Conservation (phyloP, 257 asterid genomes). For the Solanum tarapatanum region DNA sequence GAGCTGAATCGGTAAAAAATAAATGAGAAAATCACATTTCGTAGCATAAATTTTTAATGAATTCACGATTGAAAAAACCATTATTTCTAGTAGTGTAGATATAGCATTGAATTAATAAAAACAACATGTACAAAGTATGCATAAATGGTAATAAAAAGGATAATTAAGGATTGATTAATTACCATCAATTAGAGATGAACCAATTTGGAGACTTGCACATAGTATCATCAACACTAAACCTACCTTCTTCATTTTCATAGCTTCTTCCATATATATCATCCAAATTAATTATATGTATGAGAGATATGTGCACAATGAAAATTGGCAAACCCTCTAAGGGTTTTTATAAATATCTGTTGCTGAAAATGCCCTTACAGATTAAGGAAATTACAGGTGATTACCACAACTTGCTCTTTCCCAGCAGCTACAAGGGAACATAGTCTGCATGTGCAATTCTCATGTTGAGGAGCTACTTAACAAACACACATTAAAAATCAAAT, state of each 20-base stretch:
- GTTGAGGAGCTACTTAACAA: neutral
- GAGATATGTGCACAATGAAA: neutral
- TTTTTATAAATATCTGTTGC: neutral
- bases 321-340: neutral
- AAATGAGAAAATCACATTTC: no score
- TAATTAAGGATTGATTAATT: neutral
- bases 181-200: conserved; percentile 10
- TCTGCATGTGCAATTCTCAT: neutral
- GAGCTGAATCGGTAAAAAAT: no score
- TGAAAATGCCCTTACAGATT: neutral
- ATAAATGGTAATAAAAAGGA: neutral
- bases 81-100: no score
- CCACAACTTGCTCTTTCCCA: neutral
- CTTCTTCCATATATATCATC: neutral
- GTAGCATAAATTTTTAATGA: no score
- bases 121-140: neutral
- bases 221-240: neutral
- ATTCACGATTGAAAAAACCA: neutral
- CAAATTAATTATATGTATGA: neutral
- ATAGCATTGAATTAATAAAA: neutral
- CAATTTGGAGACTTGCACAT: neutral
- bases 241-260: neutral
- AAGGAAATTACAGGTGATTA: neutral
- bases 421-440: neutral
- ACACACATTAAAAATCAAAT: neutral